Evolutionary conservation across 441 rosid genomes (phyloP).

Genomic region (Adansonia grandidieri): DNA sequence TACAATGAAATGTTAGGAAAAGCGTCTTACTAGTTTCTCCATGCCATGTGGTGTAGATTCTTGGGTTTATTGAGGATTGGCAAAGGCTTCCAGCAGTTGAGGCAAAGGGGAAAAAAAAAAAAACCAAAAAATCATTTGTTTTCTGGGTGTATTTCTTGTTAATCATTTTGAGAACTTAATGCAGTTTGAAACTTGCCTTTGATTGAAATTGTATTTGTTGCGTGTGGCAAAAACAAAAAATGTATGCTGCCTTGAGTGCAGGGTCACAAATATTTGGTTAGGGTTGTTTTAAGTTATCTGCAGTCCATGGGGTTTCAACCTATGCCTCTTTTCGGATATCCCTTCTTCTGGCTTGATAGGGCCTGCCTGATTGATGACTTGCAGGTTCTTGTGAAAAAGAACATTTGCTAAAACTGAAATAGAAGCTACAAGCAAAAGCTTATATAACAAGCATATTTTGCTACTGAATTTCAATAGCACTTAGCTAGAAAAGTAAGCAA

Average conservation of each 20-base stretch:
- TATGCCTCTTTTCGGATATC: background rate
- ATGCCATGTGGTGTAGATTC: slow-evolving; percentile 5
- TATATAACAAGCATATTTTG: background rate
- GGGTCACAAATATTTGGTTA: background rate
- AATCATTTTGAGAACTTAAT: background rate
- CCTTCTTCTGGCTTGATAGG: slow-evolving; percentile 11
- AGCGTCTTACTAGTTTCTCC: background rate
- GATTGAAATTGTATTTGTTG: slow-evolving; percentile 1
- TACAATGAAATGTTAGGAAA: background rate
- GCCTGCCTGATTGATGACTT: background rate
- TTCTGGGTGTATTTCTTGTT: background rate
- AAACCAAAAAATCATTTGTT: background rate
- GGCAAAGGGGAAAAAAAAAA: background rate
- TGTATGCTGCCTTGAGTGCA: background rate
- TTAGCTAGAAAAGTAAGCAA: background rate
- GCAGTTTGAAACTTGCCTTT: background rate
- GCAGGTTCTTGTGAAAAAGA: background rate
- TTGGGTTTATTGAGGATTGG: background rate
- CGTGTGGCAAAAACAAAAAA: background rate
- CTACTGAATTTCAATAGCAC: background rate
- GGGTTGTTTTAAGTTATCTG: background rate
- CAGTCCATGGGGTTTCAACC: background rate
- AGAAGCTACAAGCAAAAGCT: background rate
- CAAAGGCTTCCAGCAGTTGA: background rate
- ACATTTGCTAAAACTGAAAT: background rate